Conservation (phyloP, 2,329 filamentous ascomycete genomes). For the Fusarium buharicum region DNA sequence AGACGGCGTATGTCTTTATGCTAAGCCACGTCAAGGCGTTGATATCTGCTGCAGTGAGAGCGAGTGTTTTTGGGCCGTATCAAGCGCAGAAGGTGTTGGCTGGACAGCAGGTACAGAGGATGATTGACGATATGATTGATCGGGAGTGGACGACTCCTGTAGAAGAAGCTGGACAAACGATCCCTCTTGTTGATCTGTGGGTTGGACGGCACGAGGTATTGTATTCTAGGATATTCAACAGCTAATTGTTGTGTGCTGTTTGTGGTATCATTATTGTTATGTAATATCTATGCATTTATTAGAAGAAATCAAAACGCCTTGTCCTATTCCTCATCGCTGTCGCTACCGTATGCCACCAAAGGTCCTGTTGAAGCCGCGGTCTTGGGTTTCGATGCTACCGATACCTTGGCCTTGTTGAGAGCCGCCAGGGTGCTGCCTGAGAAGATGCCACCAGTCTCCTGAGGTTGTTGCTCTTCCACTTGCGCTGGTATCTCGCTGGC, state of each 20-base stretch:
- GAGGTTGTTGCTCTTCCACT: conserved; percentile 53
- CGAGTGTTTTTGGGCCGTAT: conserved; percentile 82
- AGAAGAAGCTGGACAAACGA: conserved; percentile 77
- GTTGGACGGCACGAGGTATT: conserved; percentile 83
- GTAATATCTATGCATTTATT: conserved; percentile 42
- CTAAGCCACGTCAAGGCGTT: conserved; percentile 81
- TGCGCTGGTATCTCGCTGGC: conserved; percentile 50
- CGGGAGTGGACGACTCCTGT: conserved; percentile 68
- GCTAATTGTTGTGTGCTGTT: conserved; percentile 55
- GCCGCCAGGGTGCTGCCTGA: conserved; percentile 85
- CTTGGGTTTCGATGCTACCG: conserved; percentile 65
- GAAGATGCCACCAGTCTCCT: conserved; percentile 72
- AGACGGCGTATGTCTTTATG: conserved; percentile 79
- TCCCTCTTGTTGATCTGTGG: conserved; percentile 85
- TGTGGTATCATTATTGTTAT: conserved; percentile 48
- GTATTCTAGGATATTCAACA: conserved; percentile 89
- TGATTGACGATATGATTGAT: conserved; percentile 68
- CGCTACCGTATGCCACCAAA: conserved; percentile 89
- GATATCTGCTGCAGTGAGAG: conserved; percentile 79
- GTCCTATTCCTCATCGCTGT: conserved; percentile 74
- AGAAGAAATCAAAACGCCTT: conserved; percentile 41
- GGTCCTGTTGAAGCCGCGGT: conserved; percentile 70
- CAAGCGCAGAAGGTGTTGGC: conserved; percentile 80
- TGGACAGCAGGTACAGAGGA: conserved; percentile 63
- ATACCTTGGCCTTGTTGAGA: conserved; percentile 68